These are phyloP conservation scores for Mycena citricolor DNA, from an alignment of 1,284 basidiomycete species.

Conservation along the genomic window DNA sequence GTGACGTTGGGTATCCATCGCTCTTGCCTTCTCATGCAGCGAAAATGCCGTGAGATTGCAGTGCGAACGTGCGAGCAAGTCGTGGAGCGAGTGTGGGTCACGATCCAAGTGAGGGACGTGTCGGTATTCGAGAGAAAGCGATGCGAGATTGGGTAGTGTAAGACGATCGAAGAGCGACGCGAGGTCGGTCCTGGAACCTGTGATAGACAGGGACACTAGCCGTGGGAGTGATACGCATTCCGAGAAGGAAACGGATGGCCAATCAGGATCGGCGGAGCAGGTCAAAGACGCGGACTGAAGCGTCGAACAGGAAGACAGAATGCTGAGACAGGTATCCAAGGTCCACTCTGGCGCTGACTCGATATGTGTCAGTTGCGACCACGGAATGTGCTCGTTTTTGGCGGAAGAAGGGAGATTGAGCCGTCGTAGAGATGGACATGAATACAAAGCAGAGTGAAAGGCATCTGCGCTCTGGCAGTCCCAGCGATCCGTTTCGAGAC, in stretches of 20 bases:
- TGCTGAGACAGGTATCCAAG: slow-evolving; percentile 14
- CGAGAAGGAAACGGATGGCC: slow-evolving; percentile 10
- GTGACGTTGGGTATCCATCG: too few species aligned
- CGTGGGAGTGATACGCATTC: slow-evolving; percentile 12
- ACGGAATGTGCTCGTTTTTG: slow-evolving; percentile 1
- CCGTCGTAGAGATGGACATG: slow-evolving; percentile 14
- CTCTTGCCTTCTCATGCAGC: too few species aligned
- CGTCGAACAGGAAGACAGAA: slow-evolving; percentile 9
- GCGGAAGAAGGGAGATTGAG: slow-evolving; percentile 1
- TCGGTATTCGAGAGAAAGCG: slow-evolving; percentile 15
- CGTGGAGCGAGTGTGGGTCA: slow-evolving; percentile 12
- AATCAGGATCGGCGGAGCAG: slow-evolving; percentile 17
- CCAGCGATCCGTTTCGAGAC: slow-evolving; percentile 18
- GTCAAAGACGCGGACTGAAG: slow-evolving; percentile 13
- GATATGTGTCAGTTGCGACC: slow-evolving; percentile 14
- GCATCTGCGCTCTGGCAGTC: slow-evolving; percentile 12
- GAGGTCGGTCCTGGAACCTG: slow-evolving; percentile 15
- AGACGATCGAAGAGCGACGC: slow-evolving; percentile 14
- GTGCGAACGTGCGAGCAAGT: slow-evolving; percentile 14
- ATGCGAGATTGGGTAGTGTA: slow-evolving; percentile 13
- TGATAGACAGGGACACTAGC: slow-evolving; percentile 12
- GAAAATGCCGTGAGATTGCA: slow-evolving; percentile 10
- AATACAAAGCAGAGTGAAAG: slow-evolving; percentile 14
- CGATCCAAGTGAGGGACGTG: slow-evolving; percentile 10
- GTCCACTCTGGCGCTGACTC: slow-evolving; percentile 15